These are phyloP conservation scores for Emergomyces orientalis DNA, from an alignment of 2,329 filamentous ascomycete species.

Conservation along the genomic window DNA sequence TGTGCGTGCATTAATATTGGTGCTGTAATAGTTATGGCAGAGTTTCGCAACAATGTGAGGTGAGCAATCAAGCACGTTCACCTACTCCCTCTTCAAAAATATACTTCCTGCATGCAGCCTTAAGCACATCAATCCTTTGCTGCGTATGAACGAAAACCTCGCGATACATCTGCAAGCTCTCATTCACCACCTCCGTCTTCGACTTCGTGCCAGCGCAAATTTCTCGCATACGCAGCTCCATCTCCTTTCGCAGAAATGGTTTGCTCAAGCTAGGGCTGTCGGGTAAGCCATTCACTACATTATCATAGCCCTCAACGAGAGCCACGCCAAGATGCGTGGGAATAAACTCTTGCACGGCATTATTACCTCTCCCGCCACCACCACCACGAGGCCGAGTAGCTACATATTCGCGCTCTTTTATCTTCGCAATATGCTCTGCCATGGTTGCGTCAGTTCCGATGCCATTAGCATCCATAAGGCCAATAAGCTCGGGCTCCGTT, in stretches of 20 bases:
- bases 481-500: slow-evolving; percentile 90
- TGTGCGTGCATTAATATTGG: neutral
- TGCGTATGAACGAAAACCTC: slow-evolving; percentile 76
- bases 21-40: neutral
- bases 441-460: slow-evolving; percentile 98
- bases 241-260: slow-evolving; percentile 92
- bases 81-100: slow-evolving; percentile 30
- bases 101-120: slow-evolving; percentile 50
- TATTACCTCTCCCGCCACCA: slow-evolving; percentile 33
- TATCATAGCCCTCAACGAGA: slow-evolving; percentile 87
- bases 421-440: slow-evolving; percentile 96
- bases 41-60: neutral
- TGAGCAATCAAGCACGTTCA: neutral
- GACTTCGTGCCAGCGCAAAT: slow-evolving; percentile 83
- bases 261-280: slow-evolving; percentile 66
- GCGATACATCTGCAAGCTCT: slow-evolving; percentile 79
- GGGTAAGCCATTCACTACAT: slow-evolving; percentile 74
- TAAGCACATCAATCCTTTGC: slow-evolving; percentile 59
- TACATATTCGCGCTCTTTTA: slow-evolving; percentile 83
- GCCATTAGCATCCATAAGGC: slow-evolving; percentile 95
- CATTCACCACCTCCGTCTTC: slow-evolving; percentile 63
- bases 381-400: slow-evolving; percentile 50
- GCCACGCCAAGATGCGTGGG: slow-evolving; percentile 86
- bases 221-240: slow-evolving; percentile 93
- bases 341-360: slow-evolving; percentile 70